Evolutionary conservation across 2,329 filamentous ascomycete genomes (phyloP), one percentile per base, ranked within the genome.

Genomic region (Coniochaeta ligniaria): DNA sequence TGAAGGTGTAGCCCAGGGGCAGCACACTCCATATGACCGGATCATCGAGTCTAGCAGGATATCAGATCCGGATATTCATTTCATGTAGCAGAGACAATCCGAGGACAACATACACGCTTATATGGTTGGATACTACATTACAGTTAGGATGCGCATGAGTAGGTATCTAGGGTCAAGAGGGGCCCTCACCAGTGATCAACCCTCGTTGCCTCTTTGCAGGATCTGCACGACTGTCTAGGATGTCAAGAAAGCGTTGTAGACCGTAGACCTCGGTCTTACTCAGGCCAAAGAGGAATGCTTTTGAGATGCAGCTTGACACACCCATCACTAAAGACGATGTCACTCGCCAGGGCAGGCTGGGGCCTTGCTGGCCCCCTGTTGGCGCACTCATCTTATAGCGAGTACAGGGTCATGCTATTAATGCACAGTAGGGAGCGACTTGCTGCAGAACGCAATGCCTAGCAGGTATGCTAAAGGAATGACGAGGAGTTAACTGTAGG

Each of bases 1-100:
- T 85, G 69, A 90, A 86, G 65, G 84, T 78, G 70, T 95, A 91
- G 57, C 83, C 81, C 54, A 91, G 73, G 1, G 95, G 95, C 4
- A 99, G 78, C 38, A 92, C 85, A 20, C 94, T 95, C 94, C 94
- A 99, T 67, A 97, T 87, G 61, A 98, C 76, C 28, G 95, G 95
- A 76, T 99, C 95, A 75, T 99, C 95, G 67, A 98, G 78, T 62
- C 94, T 65, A 67, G 58, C 65, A 47, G 28, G 41, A 57, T 45
- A 45, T 41, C 56, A 60, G 67, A 52, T 62, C 28, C 41, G 38
- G 43, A 38, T 28, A 22, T 55, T 22, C 50, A 35, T 31, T 12
- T 14, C 11, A 52, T 28, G 47, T 3, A 52, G 8, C 20, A 14
- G 20, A 22, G 6, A 9, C 20, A 6, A 57, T 35, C 56, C 54